These are phyloP conservation scores for Paxillus rubicundulus DNA, from an alignment of 768 basidiomycete genomes.

Conservation along the genomic window DNA sequence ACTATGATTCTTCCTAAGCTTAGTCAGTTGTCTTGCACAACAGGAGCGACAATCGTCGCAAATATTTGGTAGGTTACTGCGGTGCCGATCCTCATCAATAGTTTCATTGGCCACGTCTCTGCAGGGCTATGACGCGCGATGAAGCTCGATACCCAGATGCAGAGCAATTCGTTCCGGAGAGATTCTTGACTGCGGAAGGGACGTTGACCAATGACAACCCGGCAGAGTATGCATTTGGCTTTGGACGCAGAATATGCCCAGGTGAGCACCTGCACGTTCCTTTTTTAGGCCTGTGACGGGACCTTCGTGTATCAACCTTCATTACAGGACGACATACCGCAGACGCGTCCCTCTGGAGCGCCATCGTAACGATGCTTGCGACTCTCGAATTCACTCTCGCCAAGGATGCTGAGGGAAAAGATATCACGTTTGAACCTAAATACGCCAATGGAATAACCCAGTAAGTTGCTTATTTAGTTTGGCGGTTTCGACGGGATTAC, in stretches of 20 bases:
- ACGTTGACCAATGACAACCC: constrained; percentile 9
- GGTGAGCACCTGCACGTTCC: no score
- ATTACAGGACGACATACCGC: no score
- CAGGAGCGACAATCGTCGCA: constrained; percentile 4
- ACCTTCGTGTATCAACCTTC: no score
- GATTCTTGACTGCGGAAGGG: constrained; percentile 10
- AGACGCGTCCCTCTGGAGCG: background rate
- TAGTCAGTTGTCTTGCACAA: background rate
- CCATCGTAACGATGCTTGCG: constrained; percentile 1
- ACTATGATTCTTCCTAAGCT: no score
- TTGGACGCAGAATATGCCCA: no score
- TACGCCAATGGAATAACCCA: constrained; percentile 1
- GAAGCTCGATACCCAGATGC: constrained; percentile 9
- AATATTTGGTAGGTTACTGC: constrained; percentile 8
- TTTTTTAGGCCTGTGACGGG: no score
- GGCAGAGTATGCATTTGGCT: constrained; percentile 3
- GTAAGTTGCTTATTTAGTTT: background rate
- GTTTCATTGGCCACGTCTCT: background rate
- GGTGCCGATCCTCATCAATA: background rate
- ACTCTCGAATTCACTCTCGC: constrained; percentile 2
- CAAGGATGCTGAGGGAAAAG: background rate
- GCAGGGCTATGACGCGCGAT: constrained; percentile 11
- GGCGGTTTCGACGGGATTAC: background rate
- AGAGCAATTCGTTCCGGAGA: constrained; percentile 10
- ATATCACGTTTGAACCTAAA: background rate